Evolutionary conservation across 2,329 filamentous ascomycete genomes (phyloP).

Genomic region (Penicillium sp.): DNA sequence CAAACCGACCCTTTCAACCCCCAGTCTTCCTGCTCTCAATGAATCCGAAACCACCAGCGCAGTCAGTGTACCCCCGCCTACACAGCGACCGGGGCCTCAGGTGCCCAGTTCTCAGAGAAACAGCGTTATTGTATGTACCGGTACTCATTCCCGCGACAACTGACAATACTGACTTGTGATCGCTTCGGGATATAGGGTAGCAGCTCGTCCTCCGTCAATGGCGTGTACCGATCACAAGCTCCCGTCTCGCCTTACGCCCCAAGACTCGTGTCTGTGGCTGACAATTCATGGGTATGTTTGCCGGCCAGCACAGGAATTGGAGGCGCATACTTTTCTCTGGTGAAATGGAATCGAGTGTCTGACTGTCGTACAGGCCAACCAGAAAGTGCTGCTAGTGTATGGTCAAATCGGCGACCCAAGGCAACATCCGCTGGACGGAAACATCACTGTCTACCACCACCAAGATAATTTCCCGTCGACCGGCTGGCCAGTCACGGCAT

Average conservation of each 20-base stretch:
- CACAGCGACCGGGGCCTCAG: slow-evolving; percentile 47
- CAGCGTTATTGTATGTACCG: slow-evolving; percentile 42
- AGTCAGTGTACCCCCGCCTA: slow-evolving; percentile 37
- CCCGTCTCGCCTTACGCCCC: slow-evolving; percentile 78
- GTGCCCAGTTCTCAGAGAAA: slow-evolving; percentile 42
- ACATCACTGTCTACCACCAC: slow-evolving; percentile 72
- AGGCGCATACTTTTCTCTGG: background rate
- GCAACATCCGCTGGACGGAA: slow-evolving; percentile 71
- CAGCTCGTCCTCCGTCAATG: slow-evolving; percentile 35
- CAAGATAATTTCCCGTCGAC: slow-evolving; percentile 82
- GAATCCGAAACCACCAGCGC: slow-evolving; percentile 51
- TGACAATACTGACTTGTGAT: slow-evolving; percentile 7
- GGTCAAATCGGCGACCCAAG: slow-evolving; percentile 75
- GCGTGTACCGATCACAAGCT: slow-evolving; percentile 49
- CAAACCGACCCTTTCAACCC: slow-evolving; percentile 63
- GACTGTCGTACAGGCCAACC: slow-evolving; percentile 66
- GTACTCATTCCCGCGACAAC: background rate
- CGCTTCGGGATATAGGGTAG: slow-evolving; percentile 31
- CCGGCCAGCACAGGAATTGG: background rate
- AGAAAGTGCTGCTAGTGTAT: slow-evolving; percentile 80
- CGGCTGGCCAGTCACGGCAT: slow-evolving; percentile 82
- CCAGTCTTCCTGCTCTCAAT: slow-evolving; percentile 54
- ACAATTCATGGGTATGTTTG: slow-evolving; percentile 76
- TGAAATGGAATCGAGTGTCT: background rate
- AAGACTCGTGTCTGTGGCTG: slow-evolving; percentile 71